A percentile compares a stretch with the other conserved stretches of the same genome.
Conservation (phyloP, 1,284 basidiomycete genomes). For the Ganoderma sp. region DNA sequence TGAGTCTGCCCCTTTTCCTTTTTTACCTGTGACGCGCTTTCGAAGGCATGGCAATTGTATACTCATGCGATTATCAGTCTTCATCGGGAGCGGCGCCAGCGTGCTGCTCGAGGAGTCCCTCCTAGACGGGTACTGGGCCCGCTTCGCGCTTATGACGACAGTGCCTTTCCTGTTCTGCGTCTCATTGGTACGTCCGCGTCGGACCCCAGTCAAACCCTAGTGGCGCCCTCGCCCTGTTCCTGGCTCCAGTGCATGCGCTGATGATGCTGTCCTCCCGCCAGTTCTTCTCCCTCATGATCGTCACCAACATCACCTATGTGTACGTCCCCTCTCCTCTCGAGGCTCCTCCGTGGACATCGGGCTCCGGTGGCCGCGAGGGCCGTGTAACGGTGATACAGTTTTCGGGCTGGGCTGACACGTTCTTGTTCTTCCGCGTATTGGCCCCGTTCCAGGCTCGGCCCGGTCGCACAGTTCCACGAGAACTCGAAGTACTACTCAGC, state of each 20-base stretch:
- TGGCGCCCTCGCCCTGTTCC: neutral
- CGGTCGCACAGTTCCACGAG: slow-evolving; percentile 76
- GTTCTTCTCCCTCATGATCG: slow-evolving; percentile 70
- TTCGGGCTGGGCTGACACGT: no score
- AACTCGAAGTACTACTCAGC: slow-evolving; percentile 79
- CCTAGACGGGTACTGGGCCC: slow-evolving; percentile 67
- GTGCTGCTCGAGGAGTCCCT: slow-evolving; percentile 69
- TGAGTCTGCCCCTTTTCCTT: slow-evolving; percentile 39
- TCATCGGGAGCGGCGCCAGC: slow-evolving; percentile 62
- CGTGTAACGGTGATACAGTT: no score
- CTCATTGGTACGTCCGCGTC: slow-evolving; percentile 58
- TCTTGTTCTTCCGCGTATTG: neutral
- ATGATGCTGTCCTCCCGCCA: slow-evolving; percentile 33
- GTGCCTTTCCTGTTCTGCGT: slow-evolving; percentile 76
- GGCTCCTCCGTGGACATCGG: slow-evolving; percentile 5
- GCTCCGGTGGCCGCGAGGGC: no score
- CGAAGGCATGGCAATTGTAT: neutral
- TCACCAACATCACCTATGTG: slow-evolving; percentile 65
- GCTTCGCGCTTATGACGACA: slow-evolving; percentile 69
- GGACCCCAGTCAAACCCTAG: no score
- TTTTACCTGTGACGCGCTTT: slow-evolving; percentile 15
- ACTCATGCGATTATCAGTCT: slow-evolving; percentile 50
- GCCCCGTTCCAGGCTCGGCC: slow-evolving; percentile 55
- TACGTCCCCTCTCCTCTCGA: slow-evolving; percentile 39
- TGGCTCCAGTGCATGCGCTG: no score